Base-by-base conservation (phyloP, 805 yeast species). In the Torulaspora delbrueckii region DNA sequence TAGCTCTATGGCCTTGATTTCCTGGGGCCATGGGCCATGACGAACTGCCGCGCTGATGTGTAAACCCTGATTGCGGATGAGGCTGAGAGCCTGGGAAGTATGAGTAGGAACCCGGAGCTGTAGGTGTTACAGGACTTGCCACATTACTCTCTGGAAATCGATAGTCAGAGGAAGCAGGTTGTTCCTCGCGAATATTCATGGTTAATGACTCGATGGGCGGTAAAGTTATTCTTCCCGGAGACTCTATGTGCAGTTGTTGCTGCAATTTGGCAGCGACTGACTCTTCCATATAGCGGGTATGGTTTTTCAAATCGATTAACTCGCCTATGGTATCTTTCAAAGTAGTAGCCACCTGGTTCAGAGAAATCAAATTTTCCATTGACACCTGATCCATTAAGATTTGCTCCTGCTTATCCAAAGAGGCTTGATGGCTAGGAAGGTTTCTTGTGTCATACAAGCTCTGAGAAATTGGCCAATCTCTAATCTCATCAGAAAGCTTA, bases 401-500 rank as follows among this genome's bases (percentile, higher is more conserved):
- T 19, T 43, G 26, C 23, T 43, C 37, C 13, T 35, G 34, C 8
- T 13, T 40, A 6, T 14, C 16, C 13, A 19, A 8, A 28, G 8
- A 18, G 34, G 25, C 24, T 5, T 19, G 9, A 13, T 33, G 19
- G 8, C 35, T 35, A 14, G 12, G 3, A 8, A 5, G 30, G n/a
- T 26, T 5, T 19, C 6, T 19, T 10, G 8, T 16, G 14, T 26
- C 37, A 4, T 1, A 12, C n/a, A 22, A 16, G 37, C 24, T 16
- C 23, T 14, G 16, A 14, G 43, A 43, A 12, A 43, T 39, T 6
- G 57, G 55, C 57, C 57, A 54, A 24, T 37, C 28, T 27, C 46
- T 37, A 8, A 54, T 48, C 30, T 37, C 47, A 14, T 45, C 42
- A 3, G 49, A 47, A 3, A 51, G 43, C 12, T 35, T 42, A 31